Conservation (phyloP, 495 filamentous ascomycete genomes). For the Talaromyces adpressus region DNA sequence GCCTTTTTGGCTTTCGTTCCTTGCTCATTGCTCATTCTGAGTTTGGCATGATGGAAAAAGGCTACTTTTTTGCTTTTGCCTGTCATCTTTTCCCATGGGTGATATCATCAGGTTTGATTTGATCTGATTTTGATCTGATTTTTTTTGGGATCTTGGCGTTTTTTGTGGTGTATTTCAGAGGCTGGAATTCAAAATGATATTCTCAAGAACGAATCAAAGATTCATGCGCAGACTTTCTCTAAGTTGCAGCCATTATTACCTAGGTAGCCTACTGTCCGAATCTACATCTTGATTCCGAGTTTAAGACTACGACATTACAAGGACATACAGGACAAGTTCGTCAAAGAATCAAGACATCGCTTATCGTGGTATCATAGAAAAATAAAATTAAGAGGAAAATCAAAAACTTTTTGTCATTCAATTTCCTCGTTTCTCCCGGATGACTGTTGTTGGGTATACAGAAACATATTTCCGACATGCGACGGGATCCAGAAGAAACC, state of each 20-base stretch:
- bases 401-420: background rate
- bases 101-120: background rate
- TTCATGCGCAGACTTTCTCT: background rate
- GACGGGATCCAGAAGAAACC: background rate
- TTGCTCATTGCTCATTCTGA: background rate
- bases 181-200: background rate
- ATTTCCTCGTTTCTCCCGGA: background rate
- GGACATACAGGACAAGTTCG: background rate
- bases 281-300: background rate
- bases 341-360: background rate
- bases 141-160: background rate
- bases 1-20: background rate
- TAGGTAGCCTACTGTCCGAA: background rate
- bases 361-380: constrained; percentile 7
- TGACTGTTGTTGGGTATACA: background rate
- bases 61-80: too few relatives aligned
- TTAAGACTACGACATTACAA: background rate
- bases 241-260: background rate
- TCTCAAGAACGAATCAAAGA: background rate
- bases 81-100: constrained; percentile 3
- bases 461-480: background rate
- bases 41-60: background rate
- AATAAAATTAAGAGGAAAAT: background rate
- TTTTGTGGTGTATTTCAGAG: constrained; percentile 4
- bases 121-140: background rate